phyloP scores from a whole-genome alignment of 192 early-diverging fungal species.

The Geosiphon pyriformis region DNA sequence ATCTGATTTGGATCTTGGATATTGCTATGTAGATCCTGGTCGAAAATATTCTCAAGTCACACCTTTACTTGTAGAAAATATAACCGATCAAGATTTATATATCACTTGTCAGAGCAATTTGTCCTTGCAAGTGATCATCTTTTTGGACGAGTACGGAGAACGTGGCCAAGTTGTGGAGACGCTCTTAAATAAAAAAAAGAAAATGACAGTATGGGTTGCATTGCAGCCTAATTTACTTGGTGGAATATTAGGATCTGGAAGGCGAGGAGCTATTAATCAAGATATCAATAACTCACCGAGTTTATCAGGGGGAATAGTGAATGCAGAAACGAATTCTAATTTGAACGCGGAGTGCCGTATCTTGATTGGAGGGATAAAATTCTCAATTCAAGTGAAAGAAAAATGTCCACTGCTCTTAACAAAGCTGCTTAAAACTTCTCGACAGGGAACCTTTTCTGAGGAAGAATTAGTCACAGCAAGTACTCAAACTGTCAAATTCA shows the following conservation, averaged over 20 bases:
- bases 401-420: neutral
- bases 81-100: constrained; percentile 57
- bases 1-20: constrained; percentile 68
- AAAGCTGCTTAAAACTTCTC: neutral
- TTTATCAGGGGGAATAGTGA: neutral
- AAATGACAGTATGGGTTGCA: constrained; percentile 67
- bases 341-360: constrained; percentile 50
- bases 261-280: constrained; percentile 1
- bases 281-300: constrained; percentile 10
- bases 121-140: constrained; percentile 73
- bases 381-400: constrained; percentile 56
- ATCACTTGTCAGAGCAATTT: constrained; percentile 77
- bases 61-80: constrained; percentile 65
- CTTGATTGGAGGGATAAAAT: constrained; percentile 79
- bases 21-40: constrained; percentile 73
- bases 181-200: constrained; percentile 42
- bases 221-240: constrained; percentile 63
- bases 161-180: constrained; percentile 49
- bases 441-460: constrained; percentile 1
- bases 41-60: constrained; percentile 71
- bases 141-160: constrained; percentile 52
- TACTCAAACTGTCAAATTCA: constrained; percentile 75
- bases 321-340: constrained; percentile 25
- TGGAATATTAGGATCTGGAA: constrained; percentile 26
- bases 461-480: constrained; percentile 43